These are phyloP conservation scores for Mycena capillaripes DNA, from an alignment of 768 basidiomycete genomes.

Conservation along the genomic window DNA sequence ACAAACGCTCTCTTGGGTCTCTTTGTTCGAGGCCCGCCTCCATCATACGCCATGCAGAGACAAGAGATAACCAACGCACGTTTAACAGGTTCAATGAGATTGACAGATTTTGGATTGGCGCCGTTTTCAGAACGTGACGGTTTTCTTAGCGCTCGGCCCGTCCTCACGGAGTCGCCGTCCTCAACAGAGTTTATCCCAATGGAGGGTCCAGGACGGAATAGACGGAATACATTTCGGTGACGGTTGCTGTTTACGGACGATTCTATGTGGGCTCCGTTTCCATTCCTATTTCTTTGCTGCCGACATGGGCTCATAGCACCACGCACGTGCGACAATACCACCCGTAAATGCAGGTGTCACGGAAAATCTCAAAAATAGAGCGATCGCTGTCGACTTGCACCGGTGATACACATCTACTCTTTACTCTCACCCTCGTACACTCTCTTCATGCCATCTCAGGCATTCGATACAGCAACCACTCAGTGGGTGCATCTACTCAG, in stretches of 20 bases:
- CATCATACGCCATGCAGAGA: neutral
- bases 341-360: neutral
- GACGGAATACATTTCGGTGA: neutral
- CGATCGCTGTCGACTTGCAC: neutral
- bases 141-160: neutral
- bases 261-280: slow-evolving; percentile 1
- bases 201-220: neutral
- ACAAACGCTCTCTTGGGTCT: neutral
- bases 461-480: neutral
- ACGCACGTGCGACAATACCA: neutral
- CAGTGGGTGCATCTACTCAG: neutral
- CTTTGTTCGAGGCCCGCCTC: neutral
- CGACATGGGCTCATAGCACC: neutral
- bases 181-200: neutral
- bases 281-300: neutral
- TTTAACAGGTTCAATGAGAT: neutral
- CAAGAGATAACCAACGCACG: neutral
- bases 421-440: neutral
- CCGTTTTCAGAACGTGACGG: too few relatives aligned
- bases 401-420: neutral
- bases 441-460: neutral
- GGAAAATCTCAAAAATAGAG: neutral
- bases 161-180: neutral
- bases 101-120: slow-evolving; percentile 3
- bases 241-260: slow-evolving; percentile 1